Base-by-base conservation (phyloP, 2,329 filamentous ascomycete species). In the Aspergillus niger region DNA sequence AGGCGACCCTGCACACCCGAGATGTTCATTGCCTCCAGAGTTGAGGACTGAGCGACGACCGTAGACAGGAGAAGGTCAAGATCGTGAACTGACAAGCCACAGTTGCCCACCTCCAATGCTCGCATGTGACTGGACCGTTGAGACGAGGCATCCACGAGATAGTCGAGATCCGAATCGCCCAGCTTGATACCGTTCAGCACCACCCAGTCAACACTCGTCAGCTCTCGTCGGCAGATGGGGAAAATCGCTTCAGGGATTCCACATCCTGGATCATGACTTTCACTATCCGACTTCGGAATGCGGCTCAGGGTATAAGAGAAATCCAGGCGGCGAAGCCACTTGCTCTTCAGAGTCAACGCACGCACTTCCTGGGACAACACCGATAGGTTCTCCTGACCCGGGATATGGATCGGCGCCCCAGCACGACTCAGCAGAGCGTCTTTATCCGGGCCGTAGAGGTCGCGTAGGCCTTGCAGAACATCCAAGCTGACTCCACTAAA, bases 191-290 rank as follows among this genome's bases (percentile, higher is more conserved):
- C 87, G 62, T 86, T 90, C 60, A 91, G 75, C 22, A 85, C 81
- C 56, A 91, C 83, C 88, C 89, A 91, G 70, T 89, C 86, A 17
- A 91, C 85, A 67, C 87, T 89, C 0, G 89, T 91, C 24, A 87
- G 80, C 66, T 89, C 84, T 62, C 85, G 83, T 63, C 86, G 86
- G 74, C 87, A 90, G 5, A 91, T 77, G 1, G 88, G 87, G 66
- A 89, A 87, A 5, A 91, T 78, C 2, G 88, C 89, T 70, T 89
- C 87, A 17, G 89, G 85, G 52, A 91, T 87, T 43, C 87, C 88
- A 69, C 87, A 90, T 1, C 88, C 88, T 5, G 84, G 81, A 68
- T 89, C 87, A 65, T 83, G 82, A 15, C 76, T 77, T 20, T 75
- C 71, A 52, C 75, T 75, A 48, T 78, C 76, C n/a, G 81, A 79